Evolutionary conservation across 768 basidiomycete species (phyloP).

Genomic region (Suillus alpinus): DNA sequence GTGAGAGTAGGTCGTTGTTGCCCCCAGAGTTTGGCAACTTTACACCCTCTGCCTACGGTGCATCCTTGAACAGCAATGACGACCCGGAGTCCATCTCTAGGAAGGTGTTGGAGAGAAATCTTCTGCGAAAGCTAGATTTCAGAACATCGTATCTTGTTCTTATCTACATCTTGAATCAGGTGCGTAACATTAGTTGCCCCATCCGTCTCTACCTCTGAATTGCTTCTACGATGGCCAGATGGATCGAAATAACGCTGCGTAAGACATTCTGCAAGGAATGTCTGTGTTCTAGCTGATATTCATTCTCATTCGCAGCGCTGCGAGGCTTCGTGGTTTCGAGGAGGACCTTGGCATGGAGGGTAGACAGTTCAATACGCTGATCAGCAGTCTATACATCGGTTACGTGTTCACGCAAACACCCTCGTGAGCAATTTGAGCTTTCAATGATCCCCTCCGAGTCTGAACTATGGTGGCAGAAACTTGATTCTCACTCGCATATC

Average conservation of each 20-base stretch:
- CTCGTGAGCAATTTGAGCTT: conserved; percentile 39
- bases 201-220: background rate
- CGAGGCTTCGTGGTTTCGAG: conserved; percentile 61
- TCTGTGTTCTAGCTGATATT: background rate
- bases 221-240: conserved; percentile 33
- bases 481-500: conserved; percentile 63
- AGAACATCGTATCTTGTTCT: conserved; percentile 41
- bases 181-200: conserved; percentile 16
- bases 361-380: conserved; percentile 59
- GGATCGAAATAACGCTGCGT: conserved; percentile 66
- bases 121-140: conserved; percentile 38
- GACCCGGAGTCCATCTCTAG: conserved; percentile 13
- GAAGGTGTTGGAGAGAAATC: conserved; percentile 36
- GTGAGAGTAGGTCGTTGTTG: background rate
- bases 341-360: conserved; percentile 51
- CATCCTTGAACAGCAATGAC: background rate
- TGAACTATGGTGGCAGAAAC: conserved; percentile 41
- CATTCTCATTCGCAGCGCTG: conserved; percentile 44
- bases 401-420: conserved; percentile 75
- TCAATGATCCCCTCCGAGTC: background rate
- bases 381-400: conserved; percentile 63
- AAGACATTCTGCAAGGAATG: conserved; percentile 12
- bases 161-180: conserved; percentile 45
- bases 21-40: background rate
- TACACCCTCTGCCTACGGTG: background rate